Evolutionary conservation across 495 filamentous ascomycete species (phyloP), one percentile per base, ranked within the genome.

Genomic region (Xylaria sp.): DNA sequence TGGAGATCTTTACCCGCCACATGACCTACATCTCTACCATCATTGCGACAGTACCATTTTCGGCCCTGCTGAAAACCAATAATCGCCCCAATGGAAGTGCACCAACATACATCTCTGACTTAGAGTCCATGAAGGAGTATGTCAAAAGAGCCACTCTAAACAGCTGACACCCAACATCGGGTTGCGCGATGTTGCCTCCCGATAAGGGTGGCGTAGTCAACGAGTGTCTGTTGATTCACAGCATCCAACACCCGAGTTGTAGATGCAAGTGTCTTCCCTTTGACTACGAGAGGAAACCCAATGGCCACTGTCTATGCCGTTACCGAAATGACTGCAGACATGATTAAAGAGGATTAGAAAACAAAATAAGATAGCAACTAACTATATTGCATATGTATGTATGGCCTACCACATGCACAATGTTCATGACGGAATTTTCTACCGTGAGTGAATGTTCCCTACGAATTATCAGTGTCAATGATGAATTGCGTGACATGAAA

Each of bases 281-380:
- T 84, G 19, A 77, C 80, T 33, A 76, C 82, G 3, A 76, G 77
- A 35, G 81, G 77, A 6, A 80, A 87, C 74, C 75, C 82, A 50
- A 73, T 82, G 62, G 78, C 75, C 12, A 82, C 80, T n/a, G 79
- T 88, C 21, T 88, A 86, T 76, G 85, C 83, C 6, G 76, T 89
- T 58, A 85, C 84, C 6, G 87, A 89, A 77, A 85, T 81, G 73
- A 86, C 80, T n/a, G 82, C 85, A 24, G 83, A 88, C 77, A 41
- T 65, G 19, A 64, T 62, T 19, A 58, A 44, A 6, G 69, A 57
- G 35, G 59, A 63, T 19, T 46, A n/a, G n/a, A n/a, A n/a, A n/a
- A n/a, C n/a, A n/a, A n/a, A n/a, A n/a, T n/a, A n/a, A n/a, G n/a
- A n/a, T n/a, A n/a, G n/a, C n/a, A n/a, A n/a, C n/a, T n/a, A n/a